Conservation (phyloP, 73 alveolate species). For the Breviolum minutum region DNA sequence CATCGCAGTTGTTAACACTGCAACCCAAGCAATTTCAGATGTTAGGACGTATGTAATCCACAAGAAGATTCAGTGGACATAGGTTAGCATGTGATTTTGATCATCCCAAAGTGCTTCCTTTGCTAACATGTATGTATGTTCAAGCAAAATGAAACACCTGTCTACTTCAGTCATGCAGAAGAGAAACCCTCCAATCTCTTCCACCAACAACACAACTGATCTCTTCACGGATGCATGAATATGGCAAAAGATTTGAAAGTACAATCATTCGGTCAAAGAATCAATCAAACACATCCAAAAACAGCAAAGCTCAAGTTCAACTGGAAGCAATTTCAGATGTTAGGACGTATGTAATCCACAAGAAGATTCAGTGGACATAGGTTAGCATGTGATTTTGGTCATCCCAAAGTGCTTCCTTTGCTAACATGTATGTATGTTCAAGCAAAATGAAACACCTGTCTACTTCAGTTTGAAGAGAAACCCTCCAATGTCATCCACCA, state of each 20-base stretch:
- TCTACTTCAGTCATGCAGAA: neutral
- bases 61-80: conserved; percentile 68
- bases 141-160: neutral
- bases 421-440: neutral
- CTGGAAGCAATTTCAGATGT: conserved; percentile 34
- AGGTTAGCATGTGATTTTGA: conserved; percentile 55
- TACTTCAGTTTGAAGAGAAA: neutral
- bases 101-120: conserved; percentile 10
- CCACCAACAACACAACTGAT: too few species aligned
- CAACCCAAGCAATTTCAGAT: conserved; percentile 9
- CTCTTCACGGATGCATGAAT: too few species aligned
- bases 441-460: neutral
- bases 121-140: neutral
- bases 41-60: conserved; percentile 76
- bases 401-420: neutral
- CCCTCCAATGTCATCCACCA: too few species aligned
- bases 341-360: conserved; percentile 75
- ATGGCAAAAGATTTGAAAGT: too few species aligned
- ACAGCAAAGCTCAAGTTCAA: neutral
- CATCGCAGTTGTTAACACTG: neutral
- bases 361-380: conserved; percentile 62
- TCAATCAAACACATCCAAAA: too few species aligned
- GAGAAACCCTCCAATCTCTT: too few species aligned
- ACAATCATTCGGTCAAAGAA: too few species aligned
- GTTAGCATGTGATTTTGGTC: conserved; percentile 70